Evolutionary conservation across 2,329 filamentous ascomycete genomes (phyloP).

Genomic region (Pseudogymnoascus pannorum): DNA sequence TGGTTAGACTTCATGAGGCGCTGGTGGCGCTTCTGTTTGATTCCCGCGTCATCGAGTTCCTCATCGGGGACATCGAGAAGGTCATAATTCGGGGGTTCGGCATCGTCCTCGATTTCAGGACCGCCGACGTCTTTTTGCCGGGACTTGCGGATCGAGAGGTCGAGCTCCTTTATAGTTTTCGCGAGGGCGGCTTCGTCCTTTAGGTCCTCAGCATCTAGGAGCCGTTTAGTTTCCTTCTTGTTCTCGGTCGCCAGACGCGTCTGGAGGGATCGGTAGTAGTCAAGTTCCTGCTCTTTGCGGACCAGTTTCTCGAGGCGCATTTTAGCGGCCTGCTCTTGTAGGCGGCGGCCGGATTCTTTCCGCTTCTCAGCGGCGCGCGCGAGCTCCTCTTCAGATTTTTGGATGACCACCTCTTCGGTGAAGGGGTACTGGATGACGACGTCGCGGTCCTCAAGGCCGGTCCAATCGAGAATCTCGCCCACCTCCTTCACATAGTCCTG

Average conservation of each 20-base stretch:
- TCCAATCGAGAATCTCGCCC: constrained; percentile 76
- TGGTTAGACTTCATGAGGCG: constrained; percentile 89
- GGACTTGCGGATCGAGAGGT: constrained; percentile 81
- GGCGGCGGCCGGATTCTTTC: constrained; percentile 81
- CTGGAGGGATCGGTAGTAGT: constrained; percentile 86
- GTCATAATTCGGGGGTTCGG: constrained; percentile 76
- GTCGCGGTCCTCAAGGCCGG: constrained; percentile 81
- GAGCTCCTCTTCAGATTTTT: constrained; percentile 93
- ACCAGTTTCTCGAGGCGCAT: constrained; percentile 94
- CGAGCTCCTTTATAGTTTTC: constrained; percentile 77
- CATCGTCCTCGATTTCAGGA: constrained; percentile 68
- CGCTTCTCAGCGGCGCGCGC: constrained; percentile 85
- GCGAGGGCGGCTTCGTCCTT: constrained; percentile 86
- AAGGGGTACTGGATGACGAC: constrained; percentile 87
- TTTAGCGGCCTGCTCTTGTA: constrained; percentile 95
- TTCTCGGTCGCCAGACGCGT: constrained; percentile 62
- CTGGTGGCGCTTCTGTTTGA: constrained; percentile 92
- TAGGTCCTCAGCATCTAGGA: constrained; percentile 84
- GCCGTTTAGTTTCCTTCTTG: constrained; percentile 83
- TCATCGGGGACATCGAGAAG: constrained; percentile 86
- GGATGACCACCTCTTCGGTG: constrained; percentile 79
- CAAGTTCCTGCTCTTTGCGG: constrained; percentile 89
- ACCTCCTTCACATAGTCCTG: constrained; percentile 76
- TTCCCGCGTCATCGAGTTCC: constrained; percentile 78
- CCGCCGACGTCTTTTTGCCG: constrained; percentile 86